phyloP scores from a whole-genome alignment of 1,139 yeast genomes.

The Debaryomyces robertsiae region DNA sequence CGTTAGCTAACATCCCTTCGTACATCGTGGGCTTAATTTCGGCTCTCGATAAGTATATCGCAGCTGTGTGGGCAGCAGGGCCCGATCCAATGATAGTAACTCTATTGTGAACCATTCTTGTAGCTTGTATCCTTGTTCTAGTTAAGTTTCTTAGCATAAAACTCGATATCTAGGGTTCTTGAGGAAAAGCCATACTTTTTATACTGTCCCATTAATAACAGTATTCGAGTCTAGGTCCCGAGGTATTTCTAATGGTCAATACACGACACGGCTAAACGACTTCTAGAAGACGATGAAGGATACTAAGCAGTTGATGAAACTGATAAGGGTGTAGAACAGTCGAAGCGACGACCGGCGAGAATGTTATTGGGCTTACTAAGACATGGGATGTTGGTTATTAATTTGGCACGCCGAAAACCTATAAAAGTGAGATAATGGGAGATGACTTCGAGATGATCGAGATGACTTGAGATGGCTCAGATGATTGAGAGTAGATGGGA shows the following conservation, averaged over 20 bases:
- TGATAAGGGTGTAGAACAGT: too few relatives aligned
- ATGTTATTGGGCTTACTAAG: too few relatives aligned
- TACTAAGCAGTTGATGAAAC: background rate
- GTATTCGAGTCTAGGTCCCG: constrained; percentile 11
- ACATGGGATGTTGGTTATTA: too few relatives aligned
- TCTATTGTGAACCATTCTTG: constrained; percentile 77
- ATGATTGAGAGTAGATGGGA: too few relatives aligned
- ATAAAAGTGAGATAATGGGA: too few relatives aligned
- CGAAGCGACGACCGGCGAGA: too few relatives aligned
- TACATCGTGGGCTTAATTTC: constrained; percentile 91
- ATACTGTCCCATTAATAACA: constrained; percentile 3
- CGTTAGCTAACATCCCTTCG: constrained; percentile 97
- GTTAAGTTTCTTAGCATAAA: constrained; percentile 5
- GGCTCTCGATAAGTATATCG: constrained; percentile 93
- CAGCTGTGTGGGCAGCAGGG: constrained; percentile 99
- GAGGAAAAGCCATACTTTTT: constrained; percentile 3
- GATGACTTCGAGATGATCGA: too few relatives aligned
- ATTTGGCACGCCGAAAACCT: too few relatives aligned
- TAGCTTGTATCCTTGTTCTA: constrained; percentile 4
- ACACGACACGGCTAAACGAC: constrained; percentile 7
- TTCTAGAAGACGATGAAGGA: constrained; percentile 7
- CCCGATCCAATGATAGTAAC: constrained; percentile 97
- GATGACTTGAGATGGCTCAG: too few relatives aligned
- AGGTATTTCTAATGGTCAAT: constrained; percentile 8
- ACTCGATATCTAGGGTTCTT: background rate